Conservation (phyloP, 768 basidiomycete genomes). For the Boletus pseudo-olivaceus region DNA sequence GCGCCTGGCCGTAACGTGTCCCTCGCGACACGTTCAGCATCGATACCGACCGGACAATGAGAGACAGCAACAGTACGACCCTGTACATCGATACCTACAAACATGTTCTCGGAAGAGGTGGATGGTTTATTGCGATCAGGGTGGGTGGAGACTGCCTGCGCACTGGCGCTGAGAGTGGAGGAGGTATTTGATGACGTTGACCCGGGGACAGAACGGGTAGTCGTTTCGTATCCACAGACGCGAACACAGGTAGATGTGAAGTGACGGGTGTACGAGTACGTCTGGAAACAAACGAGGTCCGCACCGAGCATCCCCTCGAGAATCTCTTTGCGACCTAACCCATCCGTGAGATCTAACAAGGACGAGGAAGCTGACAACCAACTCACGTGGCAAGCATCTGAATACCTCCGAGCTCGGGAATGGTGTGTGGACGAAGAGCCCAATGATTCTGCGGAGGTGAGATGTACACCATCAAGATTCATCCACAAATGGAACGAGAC, state of each 20-base stretch:
- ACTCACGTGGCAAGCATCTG: constrained; percentile 83
- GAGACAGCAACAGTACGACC: constrained; percentile 79
- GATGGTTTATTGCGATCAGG: constrained; percentile 7
- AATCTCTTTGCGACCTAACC: constrained; percentile 83
- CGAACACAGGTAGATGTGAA: constrained; percentile 94
- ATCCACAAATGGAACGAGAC: neutral
- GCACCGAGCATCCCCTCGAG: constrained; percentile 98
- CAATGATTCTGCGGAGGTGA: constrained; percentile 47
- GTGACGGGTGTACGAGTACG: constrained; percentile 93
- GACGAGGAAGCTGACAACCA: neutral
- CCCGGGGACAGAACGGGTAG: constrained; percentile 23
- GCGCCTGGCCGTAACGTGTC: constrained; percentile 85
- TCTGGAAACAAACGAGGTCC: constrained; percentile 96
- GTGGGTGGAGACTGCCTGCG: neutral
- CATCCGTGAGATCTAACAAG: constrained; percentile 1
- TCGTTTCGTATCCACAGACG: constrained; percentile 92
- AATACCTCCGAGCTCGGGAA: constrained; percentile 98
- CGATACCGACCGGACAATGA: constrained; percentile 95
- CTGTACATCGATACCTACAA: constrained; percentile 69
- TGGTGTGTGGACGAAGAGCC: constrained; percentile 95
- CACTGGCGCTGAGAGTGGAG: constrained; percentile 3
- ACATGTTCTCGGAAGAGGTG: constrained; percentile 17
- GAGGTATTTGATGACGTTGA: constrained; percentile 1
- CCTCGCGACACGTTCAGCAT: constrained; percentile 81
- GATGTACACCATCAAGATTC: neutral